Evolutionary conservation across 345 rosid species (phyloP).

Genomic region (Ailanthus altissimus): DNA sequence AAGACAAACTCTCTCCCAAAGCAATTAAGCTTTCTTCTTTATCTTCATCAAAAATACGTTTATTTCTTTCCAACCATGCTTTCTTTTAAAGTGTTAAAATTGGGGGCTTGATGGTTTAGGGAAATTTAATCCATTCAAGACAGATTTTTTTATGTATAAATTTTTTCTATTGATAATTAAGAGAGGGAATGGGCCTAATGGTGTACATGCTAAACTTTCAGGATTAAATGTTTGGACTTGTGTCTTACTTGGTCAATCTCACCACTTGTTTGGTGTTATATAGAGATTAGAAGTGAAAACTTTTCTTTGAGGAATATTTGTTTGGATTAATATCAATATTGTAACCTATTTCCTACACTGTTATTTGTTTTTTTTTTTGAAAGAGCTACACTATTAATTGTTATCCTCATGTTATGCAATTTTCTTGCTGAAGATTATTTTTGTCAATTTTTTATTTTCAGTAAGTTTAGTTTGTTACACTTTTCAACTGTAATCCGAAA

Average conservation of each 20-base stretch:
- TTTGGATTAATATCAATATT: neutral
- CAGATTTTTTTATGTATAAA: neutral
- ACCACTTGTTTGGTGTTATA: neutral
- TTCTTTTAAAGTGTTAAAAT: neutral
- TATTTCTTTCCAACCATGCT: too few species aligned
- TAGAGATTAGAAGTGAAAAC: neutral
- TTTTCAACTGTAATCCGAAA: slow-evolving; percentile 12
- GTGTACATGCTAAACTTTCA: neutral
- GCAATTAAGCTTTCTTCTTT: too few species aligned
- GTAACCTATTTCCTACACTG: neutral
- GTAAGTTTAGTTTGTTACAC: slow-evolving; percentile 5
- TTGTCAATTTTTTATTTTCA: neutral
- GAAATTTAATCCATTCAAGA: neutral
- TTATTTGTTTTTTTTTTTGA: too few species aligned
- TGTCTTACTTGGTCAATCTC: slow-evolving; percentile 1
- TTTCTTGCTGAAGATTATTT: neutral
- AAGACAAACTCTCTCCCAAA: too few species aligned
- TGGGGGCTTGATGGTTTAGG: slow-evolving; percentile 1
- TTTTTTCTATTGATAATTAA: neutral
- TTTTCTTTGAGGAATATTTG: neutral
- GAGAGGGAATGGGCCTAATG: neutral
- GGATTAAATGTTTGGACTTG: slow-evolving; percentile 1
- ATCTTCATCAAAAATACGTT: too few species aligned
- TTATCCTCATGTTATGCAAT: neutral
- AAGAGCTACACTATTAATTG: too few species aligned